Conservation (phyloP, 345 rosid genomes). For the Acer negundo region DNA sequence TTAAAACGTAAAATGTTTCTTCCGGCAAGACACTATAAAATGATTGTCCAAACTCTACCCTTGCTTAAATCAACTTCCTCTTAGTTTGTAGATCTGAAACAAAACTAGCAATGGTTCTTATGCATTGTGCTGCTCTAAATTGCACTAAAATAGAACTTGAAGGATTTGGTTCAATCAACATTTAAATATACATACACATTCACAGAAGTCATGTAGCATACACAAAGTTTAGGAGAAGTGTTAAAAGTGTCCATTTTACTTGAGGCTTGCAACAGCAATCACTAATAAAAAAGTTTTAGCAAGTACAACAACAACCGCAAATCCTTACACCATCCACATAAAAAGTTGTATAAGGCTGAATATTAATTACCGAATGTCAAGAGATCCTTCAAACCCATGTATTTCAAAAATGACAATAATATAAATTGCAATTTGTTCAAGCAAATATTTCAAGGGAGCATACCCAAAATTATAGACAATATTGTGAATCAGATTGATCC, state of each 20-base stretch:
- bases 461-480: constrained; percentile 87
- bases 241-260: background rate
- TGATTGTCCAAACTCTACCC: background rate
- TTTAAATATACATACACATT: background rate
- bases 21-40: background rate
- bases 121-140: background rate
- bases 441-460: constrained; percentile 28
- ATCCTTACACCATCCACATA: background rate
- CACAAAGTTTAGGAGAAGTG: background rate
- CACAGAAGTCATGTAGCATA: background rate
- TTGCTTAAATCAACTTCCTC: background rate
- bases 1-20: too few species aligned
- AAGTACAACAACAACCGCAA: background rate
- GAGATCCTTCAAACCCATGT: background rate
- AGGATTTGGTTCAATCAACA: background rate
- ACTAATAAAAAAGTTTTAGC: background rate
- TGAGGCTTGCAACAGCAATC: constrained; percentile 2
- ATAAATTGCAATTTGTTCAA: background rate
- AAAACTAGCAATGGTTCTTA: background rate
- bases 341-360: background rate
- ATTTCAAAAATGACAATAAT: background rate
- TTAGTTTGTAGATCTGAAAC: background rate
- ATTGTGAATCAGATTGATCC: constrained; percentile 80
- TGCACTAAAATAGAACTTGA: background rate
- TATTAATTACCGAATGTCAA: background rate